Base-by-base conservation (phyloP, 805 yeast genomes). In the Lipomyces yamadae region DNA sequence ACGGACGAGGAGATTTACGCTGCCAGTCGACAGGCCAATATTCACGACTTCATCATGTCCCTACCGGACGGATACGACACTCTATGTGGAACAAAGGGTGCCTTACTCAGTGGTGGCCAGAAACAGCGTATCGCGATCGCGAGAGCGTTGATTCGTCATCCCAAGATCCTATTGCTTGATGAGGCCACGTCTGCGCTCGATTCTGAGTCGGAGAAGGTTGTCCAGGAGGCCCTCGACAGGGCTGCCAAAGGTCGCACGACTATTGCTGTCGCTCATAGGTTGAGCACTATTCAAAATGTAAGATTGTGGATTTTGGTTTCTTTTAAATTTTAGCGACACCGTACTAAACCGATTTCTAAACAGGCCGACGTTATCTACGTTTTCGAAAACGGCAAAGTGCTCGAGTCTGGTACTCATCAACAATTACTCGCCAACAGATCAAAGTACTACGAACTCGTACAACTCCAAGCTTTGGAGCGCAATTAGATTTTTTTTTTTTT, bases 261-360 rank as follows among this genome's bases (percentile, higher is more conserved):
- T 56, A 78, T 89, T 70, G 89, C 92, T 73, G 88, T 89, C 77
- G 93, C 93, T 13, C 94, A 89, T 76, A 79, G 94, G 73, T 80
- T 89, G 78, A 84, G 84, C 70, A 86, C 90, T 0, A 86, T 87
- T 68, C 76, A 79, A 57, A 81, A 82, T 65, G 67, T 42, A 33
- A 4, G 54, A 29, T 24, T 3, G 4, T 45, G 15, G 29, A 42
- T 53, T 52, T 1, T 30, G 37, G 29, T n/a, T 57, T 37, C 29
- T 56, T 24, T n/a, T n/a, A n/a, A n/a, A n/a, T n/a, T n/a, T n/a
- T n/a, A n/a, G n/a, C n/a, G n/a, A n/a, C 13, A 24, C 24, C 24
- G 29, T 30, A 24, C 56, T 34, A 11, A 11, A 61, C 34, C 7
- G 4, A 4, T 39, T 3, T 56, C 7, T 24, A 24, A n/a, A 30